Evolutionary conservation across 2,329 filamentous ascomycete species (phyloP).

Genomic region (Verticillium albo-atrum): DNA sequence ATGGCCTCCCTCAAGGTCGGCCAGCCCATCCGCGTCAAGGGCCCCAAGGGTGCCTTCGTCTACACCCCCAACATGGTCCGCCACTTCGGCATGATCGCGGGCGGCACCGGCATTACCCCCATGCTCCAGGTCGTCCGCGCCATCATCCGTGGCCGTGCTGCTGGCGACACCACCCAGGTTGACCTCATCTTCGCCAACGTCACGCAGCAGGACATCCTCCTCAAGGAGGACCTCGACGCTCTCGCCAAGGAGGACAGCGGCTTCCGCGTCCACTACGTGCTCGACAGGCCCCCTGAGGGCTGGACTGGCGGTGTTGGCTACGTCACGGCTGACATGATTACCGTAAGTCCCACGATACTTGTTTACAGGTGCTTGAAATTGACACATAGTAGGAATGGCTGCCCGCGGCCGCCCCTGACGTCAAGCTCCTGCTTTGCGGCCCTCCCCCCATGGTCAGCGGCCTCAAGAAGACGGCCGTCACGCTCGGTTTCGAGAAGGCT

Average conservation of each 20-base stretch:
- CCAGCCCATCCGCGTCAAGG: constrained; percentile 82
- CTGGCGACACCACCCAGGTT: constrained; percentile 81
- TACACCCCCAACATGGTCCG: constrained; percentile 97
- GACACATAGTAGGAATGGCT: constrained; percentile 59
- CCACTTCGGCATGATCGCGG: constrained; percentile 96
- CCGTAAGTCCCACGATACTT: constrained; percentile 44
- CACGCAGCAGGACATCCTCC: constrained; percentile 83
- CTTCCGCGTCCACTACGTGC: constrained; percentile 88
- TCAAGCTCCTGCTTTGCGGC: constrained; percentile 93
- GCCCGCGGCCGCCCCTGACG: constrained; percentile 75
- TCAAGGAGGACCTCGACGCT: constrained; percentile 85
- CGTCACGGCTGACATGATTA: constrained; percentile 93
- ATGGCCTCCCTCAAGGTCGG: constrained; percentile 80
- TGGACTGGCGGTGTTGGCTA: constrained; percentile 95
- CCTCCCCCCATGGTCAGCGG: constrained; percentile 95
- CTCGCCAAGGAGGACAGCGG: constrained; percentile 71
- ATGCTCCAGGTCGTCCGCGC: constrained; percentile 97
- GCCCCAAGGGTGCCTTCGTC: constrained; percentile 96
- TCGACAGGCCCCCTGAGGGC: constrained; percentile 89
- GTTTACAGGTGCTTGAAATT: constrained; percentile 19
- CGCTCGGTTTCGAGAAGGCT: constrained; percentile 87
- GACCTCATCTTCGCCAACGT: constrained; percentile 98
- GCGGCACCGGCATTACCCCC: constrained; percentile 94
- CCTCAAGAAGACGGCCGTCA: constrained; percentile 92
- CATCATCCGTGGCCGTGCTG: constrained; percentile 73